Evolutionary conservation across 352 stramenopile species (phyloP), one percentile per base, ranked within the genome.

Genomic region (Pythium pectinolyticum): DNA sequence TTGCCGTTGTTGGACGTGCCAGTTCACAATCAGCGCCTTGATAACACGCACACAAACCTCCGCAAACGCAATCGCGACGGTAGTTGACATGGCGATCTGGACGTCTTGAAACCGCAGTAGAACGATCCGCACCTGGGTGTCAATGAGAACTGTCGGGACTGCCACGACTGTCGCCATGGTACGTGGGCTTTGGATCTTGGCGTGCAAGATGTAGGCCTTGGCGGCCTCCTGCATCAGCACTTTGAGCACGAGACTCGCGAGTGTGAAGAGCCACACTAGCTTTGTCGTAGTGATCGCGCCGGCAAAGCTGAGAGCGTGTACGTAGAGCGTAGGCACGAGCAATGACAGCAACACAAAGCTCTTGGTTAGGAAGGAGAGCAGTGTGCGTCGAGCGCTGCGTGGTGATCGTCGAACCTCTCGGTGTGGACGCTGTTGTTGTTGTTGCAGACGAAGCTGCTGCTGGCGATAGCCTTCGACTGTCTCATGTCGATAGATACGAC

Each of bases 111-210:
- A 53, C 4, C 61, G 69, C 34, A 82, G 62, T 19, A 82, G 31
- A 17, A 75, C 34, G 12, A 78, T 63, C 0, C 69, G 69, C 19
- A 78, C 62, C 40, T 78, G 70, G 7, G 70, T 75, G 43, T 77
- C 61, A 11, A 79, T 66, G 12, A 77, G 47, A 20, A 83, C 70
- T 1, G 67, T 75, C 20, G 72, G 64, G 0, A 67, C 64, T 14
- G 51, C 63, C 6, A 78, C 52, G 7, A 74, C 27, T 1, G 48
- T 49, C 1, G 64, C 57, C 68, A 74, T 74, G 2, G 48, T 45
- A 2, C 37, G 40, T 2, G 65, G 20, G 22, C 40, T 57, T 2
- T 61, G 32, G 49, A 73, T 48, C 14, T 61, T 37, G 14, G 20
- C 28, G 2, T 32, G 56, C 34, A 66, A 19, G 32, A 61, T 28